Conservation (phyloP, 148 eudicot species). For the Chenopodium album region DNA sequence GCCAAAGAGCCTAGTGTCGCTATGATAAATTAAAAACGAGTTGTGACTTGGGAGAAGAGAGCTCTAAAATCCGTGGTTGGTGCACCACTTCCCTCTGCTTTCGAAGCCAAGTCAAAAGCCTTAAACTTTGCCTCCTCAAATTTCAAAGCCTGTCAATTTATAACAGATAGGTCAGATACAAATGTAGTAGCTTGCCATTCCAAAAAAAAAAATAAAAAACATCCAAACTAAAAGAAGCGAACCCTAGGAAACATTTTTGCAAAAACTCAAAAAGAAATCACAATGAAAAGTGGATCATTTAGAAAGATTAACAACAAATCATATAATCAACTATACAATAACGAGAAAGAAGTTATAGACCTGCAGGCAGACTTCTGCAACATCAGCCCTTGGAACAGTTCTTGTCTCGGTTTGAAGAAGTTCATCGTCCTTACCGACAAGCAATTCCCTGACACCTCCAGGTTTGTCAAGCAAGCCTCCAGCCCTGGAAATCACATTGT, state of each 20-base stretch:
- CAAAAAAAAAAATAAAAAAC: neutral
- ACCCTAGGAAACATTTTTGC: no score
- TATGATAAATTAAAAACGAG: constrained; percentile 48
- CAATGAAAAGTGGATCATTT: neutral
- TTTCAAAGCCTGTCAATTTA: constrained; percentile 56
- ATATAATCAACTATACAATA: neutral
- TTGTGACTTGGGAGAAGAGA: constrained; percentile 52
- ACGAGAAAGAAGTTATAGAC: constrained; percentile 29
- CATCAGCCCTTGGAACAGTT: constrained; percentile 79
- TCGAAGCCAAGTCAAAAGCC: constrained; percentile 83
- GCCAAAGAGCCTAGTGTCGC: neutral
- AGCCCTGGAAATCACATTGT: constrained; percentile 44
- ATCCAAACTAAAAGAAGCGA: neutral
- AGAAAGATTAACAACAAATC: neutral
- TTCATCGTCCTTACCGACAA: constrained; percentile 92
- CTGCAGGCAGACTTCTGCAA: constrained; percentile 98
- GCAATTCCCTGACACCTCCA: constrained; percentile 74
- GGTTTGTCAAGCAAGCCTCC: constrained; percentile 96
- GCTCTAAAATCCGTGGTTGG: constrained; percentile 80
- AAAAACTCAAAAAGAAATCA: neutral
- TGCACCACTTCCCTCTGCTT: constrained; percentile 72
- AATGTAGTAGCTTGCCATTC: neutral
- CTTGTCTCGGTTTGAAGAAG: constrained; percentile 84
- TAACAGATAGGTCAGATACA: neutral
- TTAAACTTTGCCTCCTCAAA: constrained; percentile 83